Percentiles rank a stretch among this genome's conserved stretches.
These are phyloP conservation scores for Pittosporum tobira DNA, from an alignment of 129 eudicot genomes.

Conservation along the genomic window DNA sequence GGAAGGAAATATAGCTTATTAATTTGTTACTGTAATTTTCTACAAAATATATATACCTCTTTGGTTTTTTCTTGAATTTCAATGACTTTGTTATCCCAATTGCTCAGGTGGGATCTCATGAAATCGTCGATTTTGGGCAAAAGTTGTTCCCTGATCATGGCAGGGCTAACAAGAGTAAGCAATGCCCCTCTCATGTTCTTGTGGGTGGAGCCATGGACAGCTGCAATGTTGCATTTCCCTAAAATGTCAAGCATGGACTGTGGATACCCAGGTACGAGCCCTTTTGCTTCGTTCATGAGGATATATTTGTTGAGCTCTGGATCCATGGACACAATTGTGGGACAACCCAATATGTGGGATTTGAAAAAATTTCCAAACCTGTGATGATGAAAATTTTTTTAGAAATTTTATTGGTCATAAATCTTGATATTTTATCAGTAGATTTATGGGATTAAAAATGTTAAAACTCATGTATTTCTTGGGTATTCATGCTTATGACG, in stretches of 20 bases:
- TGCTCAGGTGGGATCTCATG: conserved; percentile 77
- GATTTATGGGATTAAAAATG: not conserved
- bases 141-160: conserved; percentile 58
- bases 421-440: too few species aligned
- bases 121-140: conserved; percentile 82
- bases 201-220: conserved; percentile 96
- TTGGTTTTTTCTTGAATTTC: conserved; percentile 95
- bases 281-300: conserved; percentile 80
- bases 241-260: conserved; percentile 95
- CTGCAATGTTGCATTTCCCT: conserved; percentile 98
- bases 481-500: conserved; percentile 13
- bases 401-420: not conserved
- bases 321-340: conserved; percentile 93
- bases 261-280: conserved; percentile 92
- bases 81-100: conserved; percentile 63
- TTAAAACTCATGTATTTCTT: not conserved
- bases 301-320: conserved; percentile 83
- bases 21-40: not conserved
- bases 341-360: conserved; percentile 90
- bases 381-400: conserved; percentile 2
- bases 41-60: conserved; percentile 42
- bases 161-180: conserved; percentile 70
- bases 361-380: conserved; percentile 86
- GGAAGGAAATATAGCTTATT: not conserved
- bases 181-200: conserved; percentile 98